These are phyloP conservation scores for Paecilomyces sp. DNA, from an alignment of 2,329 filamentous ascomycete genomes.

Conservation along the genomic window DNA sequence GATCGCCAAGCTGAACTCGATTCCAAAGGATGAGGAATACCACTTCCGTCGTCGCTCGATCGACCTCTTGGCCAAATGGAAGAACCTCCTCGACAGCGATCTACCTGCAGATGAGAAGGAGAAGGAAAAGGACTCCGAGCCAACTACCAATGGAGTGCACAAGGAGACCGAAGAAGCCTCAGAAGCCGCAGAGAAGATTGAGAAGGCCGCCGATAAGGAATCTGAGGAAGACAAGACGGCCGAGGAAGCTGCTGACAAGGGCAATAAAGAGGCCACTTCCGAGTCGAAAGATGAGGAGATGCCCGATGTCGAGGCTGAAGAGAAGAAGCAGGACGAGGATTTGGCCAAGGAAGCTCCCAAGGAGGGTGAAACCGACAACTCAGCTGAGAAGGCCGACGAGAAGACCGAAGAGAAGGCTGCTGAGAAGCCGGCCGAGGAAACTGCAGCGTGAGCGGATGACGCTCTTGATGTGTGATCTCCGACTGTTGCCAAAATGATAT, in stretches of 20 bases:
- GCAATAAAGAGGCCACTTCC: conserved; percentile 25
- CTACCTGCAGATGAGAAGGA: conserved; percentile 29
- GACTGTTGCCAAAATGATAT: not conserved
- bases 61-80: conserved; percentile 80
- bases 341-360: conserved; percentile 16
- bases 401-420: not conserved
- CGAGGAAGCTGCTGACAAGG: conserved; percentile 6
- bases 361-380: conserved; percentile 2
- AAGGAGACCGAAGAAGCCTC: conserved; percentile 26
- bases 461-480: not conserved
- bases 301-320: conserved; percentile 32
- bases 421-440: conserved; percentile 1
- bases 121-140: conserved; percentile 38
- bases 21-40: conserved; percentile 83
- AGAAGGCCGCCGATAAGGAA: conserved; percentile 25
- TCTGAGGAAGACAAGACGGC: conserved; percentile 22
- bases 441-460: not conserved
- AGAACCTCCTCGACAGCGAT: conserved; percentile 61
- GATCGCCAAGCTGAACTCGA: conserved; percentile 77
- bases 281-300: conserved; percentile 28
- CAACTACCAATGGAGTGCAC: conserved; percentile 35
- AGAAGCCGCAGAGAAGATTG: conserved; percentile 21
- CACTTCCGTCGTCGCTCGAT: conserved; percentile 80
- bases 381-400: not conserved
- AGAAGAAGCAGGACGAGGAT: conserved; percentile 19